Evolutionary conservation across 1,139 yeast genomes (phyloP).

Genomic region (Geotrichum carabidarum): DNA sequence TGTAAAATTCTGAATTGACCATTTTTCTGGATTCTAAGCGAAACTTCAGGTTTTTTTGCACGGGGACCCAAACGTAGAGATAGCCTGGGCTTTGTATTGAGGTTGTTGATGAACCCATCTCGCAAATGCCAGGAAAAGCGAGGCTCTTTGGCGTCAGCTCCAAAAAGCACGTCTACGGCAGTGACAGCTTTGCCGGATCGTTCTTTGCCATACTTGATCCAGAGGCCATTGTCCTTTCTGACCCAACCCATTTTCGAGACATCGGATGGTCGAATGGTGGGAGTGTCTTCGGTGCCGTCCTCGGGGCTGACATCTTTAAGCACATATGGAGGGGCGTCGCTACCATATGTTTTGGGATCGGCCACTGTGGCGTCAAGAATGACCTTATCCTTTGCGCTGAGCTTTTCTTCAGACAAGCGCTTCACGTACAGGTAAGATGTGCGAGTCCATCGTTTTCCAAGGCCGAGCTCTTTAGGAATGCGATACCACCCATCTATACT

Average conservation of each 20-base stretch:
- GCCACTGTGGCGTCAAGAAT: conserved; percentile 32
- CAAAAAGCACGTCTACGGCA: conserved; percentile 62
- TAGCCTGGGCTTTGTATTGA: conserved; percentile 32
- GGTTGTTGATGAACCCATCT: conserved; percentile 31
- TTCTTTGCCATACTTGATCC: conserved; percentile 46
- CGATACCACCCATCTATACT: conserved; percentile 32
- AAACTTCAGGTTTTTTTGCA: conserved; percentile 30
- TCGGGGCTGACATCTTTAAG: conserved; percentile 23
- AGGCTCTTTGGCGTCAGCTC: conserved; percentile 70
- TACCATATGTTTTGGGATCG: conserved; percentile 8
- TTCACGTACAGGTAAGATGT: conserved; percentile 31
- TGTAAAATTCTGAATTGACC: conserved; percentile 70
- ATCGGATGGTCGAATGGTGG: conserved; percentile 8
- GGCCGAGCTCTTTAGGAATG: conserved; percentile 36
- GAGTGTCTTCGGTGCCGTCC: conserved; percentile 11
- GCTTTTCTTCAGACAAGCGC: conserved; percentile 29
- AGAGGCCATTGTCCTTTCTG: conserved; percentile 42
- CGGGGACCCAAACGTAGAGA: conserved; percentile 39
- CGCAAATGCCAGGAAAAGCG: conserved; percentile 62
- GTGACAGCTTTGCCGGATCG: conserved; percentile 38
- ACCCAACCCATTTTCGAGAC: conserved; percentile 37
- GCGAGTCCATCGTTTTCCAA: conserved; percentile 33
- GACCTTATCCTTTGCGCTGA: conserved; percentile 27
- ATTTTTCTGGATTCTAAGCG: conserved; percentile 39
- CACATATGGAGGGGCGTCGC: conserved; percentile 22